phyloP scores from a whole-genome alignment of 805 yeast species.

The Ogataea haglerorum region DNA sequence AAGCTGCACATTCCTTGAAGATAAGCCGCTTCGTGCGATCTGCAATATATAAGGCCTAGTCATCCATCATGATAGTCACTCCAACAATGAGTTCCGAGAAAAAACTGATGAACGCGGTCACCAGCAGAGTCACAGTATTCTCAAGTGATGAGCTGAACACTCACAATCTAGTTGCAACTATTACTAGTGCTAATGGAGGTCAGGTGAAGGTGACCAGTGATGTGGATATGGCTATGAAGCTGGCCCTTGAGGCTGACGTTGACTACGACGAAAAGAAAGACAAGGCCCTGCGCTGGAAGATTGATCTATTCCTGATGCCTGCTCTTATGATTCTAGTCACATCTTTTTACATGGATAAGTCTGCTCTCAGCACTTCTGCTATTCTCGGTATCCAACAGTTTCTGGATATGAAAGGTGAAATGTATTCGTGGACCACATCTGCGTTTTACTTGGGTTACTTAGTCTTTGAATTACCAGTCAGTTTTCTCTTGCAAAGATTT shows the following conservation, averaged over 20 bases:
- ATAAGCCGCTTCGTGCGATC: neutral
- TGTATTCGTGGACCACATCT: slow-evolving; percentile 42
- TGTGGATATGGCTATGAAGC: slow-evolving; percentile 35
- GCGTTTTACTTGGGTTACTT: slow-evolving; percentile 46
- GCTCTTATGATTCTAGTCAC: slow-evolving; percentile 32
- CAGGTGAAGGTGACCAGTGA: slow-evolving; percentile 17
- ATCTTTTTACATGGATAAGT: slow-evolving; percentile 40
- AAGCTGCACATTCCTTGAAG: neutral
- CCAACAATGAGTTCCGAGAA: neutral
- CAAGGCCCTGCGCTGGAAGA: slow-evolving; percentile 33
- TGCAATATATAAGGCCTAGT: neutral
- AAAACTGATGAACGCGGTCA: neutral
- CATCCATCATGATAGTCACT: neutral
- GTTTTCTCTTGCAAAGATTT: slow-evolving; percentile 42
- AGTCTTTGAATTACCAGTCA: slow-evolving; percentile 43
- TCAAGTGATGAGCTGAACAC: neutral
- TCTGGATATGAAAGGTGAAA: slow-evolving; percentile 34
- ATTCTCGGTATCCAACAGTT: slow-evolving; percentile 33
- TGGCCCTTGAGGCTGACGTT: slow-evolving; percentile 17
- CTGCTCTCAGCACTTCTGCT: slow-evolving; percentile 23
- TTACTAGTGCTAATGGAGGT: neutral
- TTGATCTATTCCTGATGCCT: slow-evolving; percentile 38
- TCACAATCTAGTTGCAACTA: neutral
- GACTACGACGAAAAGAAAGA: slow-evolving; percentile 4
- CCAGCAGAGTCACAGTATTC: neutral